These are phyloP conservation scores for Tuber magnatum DNA, from an alignment of 495 filamentous ascomycete genomes.

Conservation along the genomic window DNA sequence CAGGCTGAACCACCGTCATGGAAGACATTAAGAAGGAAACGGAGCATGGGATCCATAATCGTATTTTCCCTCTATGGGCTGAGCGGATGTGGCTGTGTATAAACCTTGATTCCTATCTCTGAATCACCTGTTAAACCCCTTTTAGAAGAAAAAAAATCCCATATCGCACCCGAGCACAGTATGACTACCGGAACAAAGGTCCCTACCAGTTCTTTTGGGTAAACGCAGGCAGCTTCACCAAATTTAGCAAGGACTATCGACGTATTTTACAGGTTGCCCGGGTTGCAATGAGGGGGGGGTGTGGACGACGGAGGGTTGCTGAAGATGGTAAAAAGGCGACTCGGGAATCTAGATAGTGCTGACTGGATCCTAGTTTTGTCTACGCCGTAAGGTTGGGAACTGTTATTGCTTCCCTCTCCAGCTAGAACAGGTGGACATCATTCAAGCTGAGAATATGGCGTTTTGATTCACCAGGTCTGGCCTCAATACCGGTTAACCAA, in stretches of 20 bases:
- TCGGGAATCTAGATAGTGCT: constrained; percentile 13
- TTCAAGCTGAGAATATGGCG: no score
- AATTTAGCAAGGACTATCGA: constrained; percentile 44
- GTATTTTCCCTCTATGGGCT: constrained; percentile 44
- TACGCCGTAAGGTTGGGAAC: no score
- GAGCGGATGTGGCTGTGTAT: constrained; percentile 48
- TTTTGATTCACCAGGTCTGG: no score
- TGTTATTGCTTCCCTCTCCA: no score
- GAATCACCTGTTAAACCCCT: constrained; percentile 8
- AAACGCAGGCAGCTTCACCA: constrained; percentile 33
- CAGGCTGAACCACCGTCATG: constrained; percentile 43
- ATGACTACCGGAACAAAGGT: neutral
- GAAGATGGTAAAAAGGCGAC: constrained; percentile 3
- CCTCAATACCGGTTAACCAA: no score
- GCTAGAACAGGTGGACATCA: no score
- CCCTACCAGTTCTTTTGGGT: constrained; percentile 44
- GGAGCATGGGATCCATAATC: constrained; percentile 16
- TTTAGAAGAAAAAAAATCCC: constrained; percentile 48
- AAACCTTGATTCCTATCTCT: neutral
- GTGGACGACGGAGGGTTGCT: constrained; percentile 7
- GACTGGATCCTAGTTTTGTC: constrained; percentile 42
- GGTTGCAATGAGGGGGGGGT: constrained; percentile 25
- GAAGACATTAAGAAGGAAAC: constrained; percentile 34
- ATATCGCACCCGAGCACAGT: constrained; percentile 47
- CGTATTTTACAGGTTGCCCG: constrained; percentile 40